A percentile compares a stretch with the other conserved stretches of the same genome.
These are phyloP conservation scores for Mimosa pudica DNA, from an alignment of 306 rosid genomes.

Conservation along the genomic window DNA sequence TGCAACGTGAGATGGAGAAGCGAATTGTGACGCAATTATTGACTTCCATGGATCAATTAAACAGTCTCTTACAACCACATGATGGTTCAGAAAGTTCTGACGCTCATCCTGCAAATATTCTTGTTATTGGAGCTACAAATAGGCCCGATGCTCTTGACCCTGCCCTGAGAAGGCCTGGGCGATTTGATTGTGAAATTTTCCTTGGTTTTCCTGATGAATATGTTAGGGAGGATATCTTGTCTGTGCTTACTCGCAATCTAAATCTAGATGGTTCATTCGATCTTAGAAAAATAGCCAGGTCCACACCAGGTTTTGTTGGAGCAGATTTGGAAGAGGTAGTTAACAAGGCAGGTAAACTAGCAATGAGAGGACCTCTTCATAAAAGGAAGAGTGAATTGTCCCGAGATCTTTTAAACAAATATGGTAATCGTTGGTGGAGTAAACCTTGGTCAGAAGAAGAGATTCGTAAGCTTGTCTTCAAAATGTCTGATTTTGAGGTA, in stretches of 20 bases:
- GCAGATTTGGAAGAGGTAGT: conserved; percentile 82
- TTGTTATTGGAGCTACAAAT: conserved; percentile 95
- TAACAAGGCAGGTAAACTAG: conserved; percentile 78
- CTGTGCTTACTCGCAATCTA: conserved; percentile 59
- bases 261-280: conserved; percentile 78
- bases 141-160: conserved; percentile 88
- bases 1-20: conserved; percentile 87
- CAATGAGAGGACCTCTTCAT: conserved; percentile 71
- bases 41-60: conserved; percentile 79
- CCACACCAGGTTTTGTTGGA: conserved; percentile 90
- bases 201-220: conserved; percentile 69
- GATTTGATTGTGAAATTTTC: conserved; percentile 74
- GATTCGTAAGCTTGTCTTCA: conserved; percentile 63
- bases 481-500: conserved; percentile 90
- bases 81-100: conserved; percentile 45
- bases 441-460: conserved; percentile 74
- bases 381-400: conserved; percentile 53
- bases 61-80: conserved; percentile 36
- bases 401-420: conserved; percentile 37
- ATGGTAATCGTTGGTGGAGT: conserved; percentile 61
- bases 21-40: conserved; percentile 78
- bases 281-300: conserved; percentile 72
- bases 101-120: conserved; percentile 60
- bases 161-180: conserved; percentile 84
- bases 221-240: conserved; percentile 56